Conservation (phyloP, 176 grass and related monocot species). For the Oryza meridionalis region DNA sequence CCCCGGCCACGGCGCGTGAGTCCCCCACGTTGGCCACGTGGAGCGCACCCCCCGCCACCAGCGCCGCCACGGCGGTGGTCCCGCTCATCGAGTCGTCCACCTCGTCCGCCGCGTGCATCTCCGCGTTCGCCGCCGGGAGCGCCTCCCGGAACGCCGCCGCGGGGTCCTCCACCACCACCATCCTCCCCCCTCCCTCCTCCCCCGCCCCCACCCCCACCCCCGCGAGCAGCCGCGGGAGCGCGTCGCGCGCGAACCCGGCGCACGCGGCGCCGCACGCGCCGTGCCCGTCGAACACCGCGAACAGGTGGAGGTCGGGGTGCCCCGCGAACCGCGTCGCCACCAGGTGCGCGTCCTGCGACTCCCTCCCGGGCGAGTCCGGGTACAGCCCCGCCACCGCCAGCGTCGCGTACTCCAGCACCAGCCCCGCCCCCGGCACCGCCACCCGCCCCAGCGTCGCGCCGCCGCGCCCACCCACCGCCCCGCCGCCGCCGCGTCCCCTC, state of each 20-base stretch:
- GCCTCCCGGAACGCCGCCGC: constrained; percentile 54
- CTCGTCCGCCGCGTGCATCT: constrained; percentile 63
- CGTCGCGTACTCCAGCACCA: constrained; percentile 70
- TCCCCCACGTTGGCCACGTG: constrained; percentile 94
- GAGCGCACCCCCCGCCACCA: constrained; percentile 58
- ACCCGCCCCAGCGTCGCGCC: constrained; percentile 46
- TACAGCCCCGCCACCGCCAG: constrained; percentile 73
- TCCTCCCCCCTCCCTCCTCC: neutral
- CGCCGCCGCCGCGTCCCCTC: constrained; percentile 25
- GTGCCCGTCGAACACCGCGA: constrained; percentile 94
- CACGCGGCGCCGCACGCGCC: constrained; percentile 65
- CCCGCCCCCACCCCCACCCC: neutral
- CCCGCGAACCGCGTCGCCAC: constrained; percentile 62
- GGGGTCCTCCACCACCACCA: constrained; percentile 51
- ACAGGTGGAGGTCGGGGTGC: constrained; percentile 81
- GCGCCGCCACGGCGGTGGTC: constrained; percentile 84
- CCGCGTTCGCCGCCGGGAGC: constrained; percentile 60
- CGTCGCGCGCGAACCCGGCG: constrained; percentile 71
- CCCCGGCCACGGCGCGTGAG: constrained; percentile 78
- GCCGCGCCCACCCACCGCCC: constrained; percentile 21
- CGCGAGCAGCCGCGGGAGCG: constrained; percentile 56
- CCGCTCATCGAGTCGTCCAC: constrained; percentile 97
- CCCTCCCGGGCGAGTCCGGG: constrained; percentile 70
- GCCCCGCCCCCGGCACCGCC: constrained; percentile 52
- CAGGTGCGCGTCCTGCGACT: constrained; percentile 79